These are phyloP conservation scores for Lepidopterella palustris DNA, from an alignment of 495 filamentous ascomycete species.

Conservation along the genomic window DNA sequence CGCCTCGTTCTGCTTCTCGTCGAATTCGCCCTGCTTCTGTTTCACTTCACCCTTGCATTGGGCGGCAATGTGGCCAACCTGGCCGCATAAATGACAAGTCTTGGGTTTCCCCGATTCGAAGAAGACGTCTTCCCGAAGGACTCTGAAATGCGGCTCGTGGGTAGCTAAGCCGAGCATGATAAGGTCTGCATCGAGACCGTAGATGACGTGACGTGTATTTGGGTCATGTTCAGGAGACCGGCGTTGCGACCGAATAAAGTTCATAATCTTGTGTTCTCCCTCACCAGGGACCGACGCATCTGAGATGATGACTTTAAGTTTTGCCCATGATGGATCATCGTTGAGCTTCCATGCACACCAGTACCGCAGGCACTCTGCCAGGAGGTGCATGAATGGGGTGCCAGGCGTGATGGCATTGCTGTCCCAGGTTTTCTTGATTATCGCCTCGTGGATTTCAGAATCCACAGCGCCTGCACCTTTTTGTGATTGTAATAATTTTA, in stretches of 20 bases:
- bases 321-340: slow-evolving; percentile 86
- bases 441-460: slow-evolving; percentile 52
- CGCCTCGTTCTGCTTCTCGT: slow-evolving; percentile 67
- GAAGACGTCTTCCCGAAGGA: slow-evolving; percentile 96
- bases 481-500: slow-evolving; percentile 69
- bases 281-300: slow-evolving; percentile 97
- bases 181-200: slow-evolving; percentile 91
- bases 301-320: slow-evolving; percentile 94
- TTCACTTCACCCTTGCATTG: slow-evolving; percentile 79
- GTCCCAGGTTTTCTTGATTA: slow-evolving; percentile 90
- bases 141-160: slow-evolving; percentile 95
- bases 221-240: slow-evolving; percentile 85
- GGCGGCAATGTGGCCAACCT: slow-evolving; percentile 78
- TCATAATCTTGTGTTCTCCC: slow-evolving; percentile 99
- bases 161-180: slow-evolving; percentile 98
- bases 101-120: slow-evolving; percentile 75
- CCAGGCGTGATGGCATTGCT: slow-evolving; percentile 97
- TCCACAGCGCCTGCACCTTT: slow-evolving; percentile 39
- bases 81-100: slow-evolving; percentile 79
- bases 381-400: slow-evolving; percentile 97
- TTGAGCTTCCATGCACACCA: slow-evolving; percentile 97
- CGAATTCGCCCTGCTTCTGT: slow-evolving; percentile 76
- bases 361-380: slow-evolving; percentile 85
- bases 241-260: slow-evolving; percentile 92
- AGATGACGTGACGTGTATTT: slow-evolving; percentile 94